Conservation (phyloP, 768 basidiomycete genomes). For the Phylloporus arenicola region DNA sequence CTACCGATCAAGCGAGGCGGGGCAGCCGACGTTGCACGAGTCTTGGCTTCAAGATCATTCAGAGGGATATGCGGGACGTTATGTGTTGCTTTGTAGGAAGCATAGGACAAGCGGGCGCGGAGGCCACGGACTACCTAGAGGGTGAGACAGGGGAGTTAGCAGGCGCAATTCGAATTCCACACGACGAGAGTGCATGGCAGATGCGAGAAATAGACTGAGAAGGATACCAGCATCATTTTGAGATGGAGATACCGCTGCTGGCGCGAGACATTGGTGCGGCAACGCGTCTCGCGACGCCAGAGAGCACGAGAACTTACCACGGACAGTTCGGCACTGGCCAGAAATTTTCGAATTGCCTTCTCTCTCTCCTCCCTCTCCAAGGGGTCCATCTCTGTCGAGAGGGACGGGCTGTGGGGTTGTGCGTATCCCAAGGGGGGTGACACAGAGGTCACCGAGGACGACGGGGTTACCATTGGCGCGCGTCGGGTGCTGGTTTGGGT, state of each 20-base stretch:
- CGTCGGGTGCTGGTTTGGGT: conserved; percentile 15
- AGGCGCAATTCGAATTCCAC: conserved; percentile 4
- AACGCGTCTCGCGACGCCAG: conserved; percentile 45
- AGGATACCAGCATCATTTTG: conserved; percentile 1
- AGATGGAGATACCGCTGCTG: conserved; percentile 7
- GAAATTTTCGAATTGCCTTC: conserved; percentile 67
- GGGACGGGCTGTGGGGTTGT: conserved; percentile 37
- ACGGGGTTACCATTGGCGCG: conserved; percentile 67
- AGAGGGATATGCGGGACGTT: conserved; percentile 63
- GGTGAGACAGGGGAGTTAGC: conserved; percentile 31
- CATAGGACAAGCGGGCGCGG: conserved; percentile 75
- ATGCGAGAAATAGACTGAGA: background rate
- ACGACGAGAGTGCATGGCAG: conserved; percentile 7
- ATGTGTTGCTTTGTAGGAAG: conserved; percentile 77
- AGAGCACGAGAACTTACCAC: conserved; percentile 53
- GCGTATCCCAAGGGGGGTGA: conserved; percentile 69
- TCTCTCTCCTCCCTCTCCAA: conserved; percentile 56
- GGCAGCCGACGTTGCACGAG: conserved; percentile 38
- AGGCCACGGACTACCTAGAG: conserved; percentile 73
- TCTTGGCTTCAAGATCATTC: conserved; percentile 66
- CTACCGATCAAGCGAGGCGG: conserved; percentile 51
- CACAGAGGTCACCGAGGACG: conserved; percentile 77
- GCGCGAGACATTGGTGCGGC: conserved; percentile 22
- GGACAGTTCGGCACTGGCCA: conserved; percentile 73
- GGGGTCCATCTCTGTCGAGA: conserved; percentile 37